phyloP scores from a whole-genome alignment of 352 stramenopile species.

The Bremia lactucae region DNA sequence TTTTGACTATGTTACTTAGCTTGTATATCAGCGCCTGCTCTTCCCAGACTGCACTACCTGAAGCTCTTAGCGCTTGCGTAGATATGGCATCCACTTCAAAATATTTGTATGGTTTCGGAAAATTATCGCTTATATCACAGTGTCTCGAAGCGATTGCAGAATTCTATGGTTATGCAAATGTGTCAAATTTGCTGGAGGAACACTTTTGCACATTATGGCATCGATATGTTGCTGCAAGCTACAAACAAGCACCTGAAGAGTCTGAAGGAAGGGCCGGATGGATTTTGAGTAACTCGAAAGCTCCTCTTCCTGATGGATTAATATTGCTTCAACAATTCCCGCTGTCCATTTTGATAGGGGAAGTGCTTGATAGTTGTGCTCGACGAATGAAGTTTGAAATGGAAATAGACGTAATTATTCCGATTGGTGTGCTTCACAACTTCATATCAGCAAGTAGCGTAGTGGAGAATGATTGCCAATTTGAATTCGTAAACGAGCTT shows the following conservation, averaged over 20 bases:
- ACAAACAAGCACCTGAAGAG: slow-evolving; percentile 1
- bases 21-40: slow-evolving; percentile 62
- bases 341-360: slow-evolving; percentile 16
- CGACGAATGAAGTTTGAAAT: slow-evolving; percentile 10
- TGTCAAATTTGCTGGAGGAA: slow-evolving; percentile 40
- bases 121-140: slow-evolving; percentile 23
- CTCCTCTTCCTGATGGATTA: slow-evolving; percentile 12
- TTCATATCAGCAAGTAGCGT: slow-evolving; percentile 18
- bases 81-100: slow-evolving; percentile 29
- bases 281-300: slow-evolving; percentile 11
- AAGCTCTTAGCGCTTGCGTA: slow-evolving; percentile 41
- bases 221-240: slow-evolving; percentile 17
- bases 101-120: slow-evolving; percentile 25
- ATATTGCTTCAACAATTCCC: slow-evolving; percentile 30
- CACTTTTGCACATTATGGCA: slow-evolving; percentile 62
- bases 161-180: slow-evolving; percentile 38
- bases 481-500: slow-evolving; percentile 30
- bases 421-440: slow-evolving; percentile 31
- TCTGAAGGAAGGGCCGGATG: slow-evolving; percentile 10
- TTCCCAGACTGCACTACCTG: slow-evolving; percentile 37
- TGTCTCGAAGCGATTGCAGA: slow-evolving; percentile 38
- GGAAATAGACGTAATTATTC: slow-evolving; percentile 44
- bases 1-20: slow-evolving; percentile 36
- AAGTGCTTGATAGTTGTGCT: slow-evolving; percentile 11
- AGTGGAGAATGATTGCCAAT: slow-evolving; percentile 6